Conservation (phyloP, 331 rosid species). For the Quercus lobata region DNA sequence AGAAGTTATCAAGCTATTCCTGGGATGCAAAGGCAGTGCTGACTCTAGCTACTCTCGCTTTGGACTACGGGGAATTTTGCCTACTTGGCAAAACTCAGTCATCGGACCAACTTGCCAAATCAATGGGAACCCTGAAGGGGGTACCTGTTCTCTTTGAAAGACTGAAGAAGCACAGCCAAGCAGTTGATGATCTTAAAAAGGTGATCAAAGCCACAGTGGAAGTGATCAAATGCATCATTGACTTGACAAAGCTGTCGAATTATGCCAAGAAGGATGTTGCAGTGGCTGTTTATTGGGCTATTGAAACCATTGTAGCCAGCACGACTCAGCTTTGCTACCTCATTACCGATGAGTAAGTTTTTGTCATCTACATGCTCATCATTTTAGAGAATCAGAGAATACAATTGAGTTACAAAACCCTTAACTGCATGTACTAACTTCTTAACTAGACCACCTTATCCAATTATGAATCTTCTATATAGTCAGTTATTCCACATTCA, state of each 20-base stretch:
- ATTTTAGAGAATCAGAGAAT: neutral
- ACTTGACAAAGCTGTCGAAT: too few species aligned
- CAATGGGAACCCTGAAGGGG: neutral
- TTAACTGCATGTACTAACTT: too few species aligned
- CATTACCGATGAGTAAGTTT: neutral
- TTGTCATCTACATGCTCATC: too few species aligned
- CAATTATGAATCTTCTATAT: too few species aligned
- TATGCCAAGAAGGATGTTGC: neutral
- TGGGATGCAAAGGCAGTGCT: conserved; percentile 57
- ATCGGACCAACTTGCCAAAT: neutral
- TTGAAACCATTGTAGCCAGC: neutral
- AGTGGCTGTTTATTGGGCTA: neutral
- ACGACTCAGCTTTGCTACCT: neutral
- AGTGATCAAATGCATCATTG: neutral
- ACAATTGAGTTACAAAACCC: too few species aligned
- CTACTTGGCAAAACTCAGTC: conserved; percentile 13
- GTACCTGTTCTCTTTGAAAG: neutral
- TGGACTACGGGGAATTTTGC: conserved; percentile 28
- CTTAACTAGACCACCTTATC: too few species aligned
- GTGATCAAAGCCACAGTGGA: neutral
- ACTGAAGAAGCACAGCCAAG: neutral
- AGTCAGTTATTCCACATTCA: too few species aligned
- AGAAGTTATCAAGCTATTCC: conserved; percentile 34
- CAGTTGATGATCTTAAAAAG: neutral
- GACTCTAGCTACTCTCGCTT: conserved; percentile 41